phyloP scores from a whole-genome alignment of 2,329 filamentous ascomycete genomes.

The Cladosporium cucumerinum region DNA sequence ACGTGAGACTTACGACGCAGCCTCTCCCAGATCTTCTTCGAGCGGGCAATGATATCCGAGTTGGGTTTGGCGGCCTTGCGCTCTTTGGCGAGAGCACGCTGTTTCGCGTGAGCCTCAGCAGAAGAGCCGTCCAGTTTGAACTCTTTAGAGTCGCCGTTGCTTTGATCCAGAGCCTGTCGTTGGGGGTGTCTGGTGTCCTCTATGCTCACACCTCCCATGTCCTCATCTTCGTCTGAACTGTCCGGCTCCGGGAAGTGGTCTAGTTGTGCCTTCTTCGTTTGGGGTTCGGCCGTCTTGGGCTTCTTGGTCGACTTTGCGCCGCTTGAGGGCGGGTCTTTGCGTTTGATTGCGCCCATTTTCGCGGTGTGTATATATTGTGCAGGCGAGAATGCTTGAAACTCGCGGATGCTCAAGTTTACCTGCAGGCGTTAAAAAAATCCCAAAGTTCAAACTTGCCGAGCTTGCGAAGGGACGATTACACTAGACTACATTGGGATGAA shows the following conservation, averaged over 20 bases:
- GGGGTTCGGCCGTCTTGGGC: constrained; percentile 38
- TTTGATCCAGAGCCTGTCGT: constrained; percentile 13
- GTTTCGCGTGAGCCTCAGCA: constrained; percentile 86
- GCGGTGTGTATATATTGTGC: background rate
- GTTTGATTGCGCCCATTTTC: constrained; percentile 39
- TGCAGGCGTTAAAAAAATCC: constrained; percentile 5
- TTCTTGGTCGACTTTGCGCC: constrained; percentile 33
- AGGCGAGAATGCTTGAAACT: background rate
- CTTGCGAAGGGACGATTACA: background rate
- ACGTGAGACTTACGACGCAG: constrained; percentile 91
- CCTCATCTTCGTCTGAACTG: constrained; percentile 26
- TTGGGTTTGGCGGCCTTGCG: constrained; percentile 91
- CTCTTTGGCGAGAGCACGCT: constrained; percentile 82
- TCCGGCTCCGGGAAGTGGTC: constrained; percentile 25
- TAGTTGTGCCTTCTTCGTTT: constrained; percentile 21
- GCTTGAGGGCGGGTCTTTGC: constrained; percentile 36
- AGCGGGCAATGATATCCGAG: constrained; percentile 79
- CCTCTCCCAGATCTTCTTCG: constrained; percentile 96
- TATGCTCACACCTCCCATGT: constrained; percentile 7
- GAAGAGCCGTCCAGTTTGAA: constrained; percentile 58
- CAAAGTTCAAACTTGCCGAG: constrained; percentile 4
- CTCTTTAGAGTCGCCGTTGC: constrained; percentile 31
- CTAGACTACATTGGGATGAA: background rate
- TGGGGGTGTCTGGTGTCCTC: constrained; percentile 10
- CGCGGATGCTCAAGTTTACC: background rate